Conservation (phyloP, 108 stramenopile genomes). For the Thalassiosira profunda region DNA sequence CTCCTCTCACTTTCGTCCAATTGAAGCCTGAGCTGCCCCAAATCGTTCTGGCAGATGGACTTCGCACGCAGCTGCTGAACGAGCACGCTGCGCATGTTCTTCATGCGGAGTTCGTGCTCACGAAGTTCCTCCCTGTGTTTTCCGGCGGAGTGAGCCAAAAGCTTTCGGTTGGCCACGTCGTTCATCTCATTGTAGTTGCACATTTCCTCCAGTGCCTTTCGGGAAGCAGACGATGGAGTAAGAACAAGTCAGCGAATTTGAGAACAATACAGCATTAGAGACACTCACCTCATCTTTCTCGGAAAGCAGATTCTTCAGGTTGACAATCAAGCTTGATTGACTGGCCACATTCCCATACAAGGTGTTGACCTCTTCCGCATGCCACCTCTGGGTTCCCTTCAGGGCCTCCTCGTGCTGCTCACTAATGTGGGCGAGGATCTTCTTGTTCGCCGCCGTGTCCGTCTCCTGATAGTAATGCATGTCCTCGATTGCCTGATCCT, state of each 20-base stretch:
- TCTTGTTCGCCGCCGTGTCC: constrained; percentile 13
- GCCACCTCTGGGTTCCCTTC: constrained; percentile 15
- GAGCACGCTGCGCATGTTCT: too few species aligned
- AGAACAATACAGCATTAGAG: too few species aligned
- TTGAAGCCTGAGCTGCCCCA: not conserved
- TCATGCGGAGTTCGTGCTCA: too few species aligned
- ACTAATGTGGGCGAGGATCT: not conserved
- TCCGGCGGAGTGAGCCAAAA: not conserved
- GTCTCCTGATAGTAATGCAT: not conserved
- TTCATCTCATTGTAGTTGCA: constrained; percentile 10
- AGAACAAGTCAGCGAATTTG: too few species aligned
- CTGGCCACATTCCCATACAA: not conserved
- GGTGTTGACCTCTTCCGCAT: constrained; percentile 4
- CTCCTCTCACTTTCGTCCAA: not conserved
- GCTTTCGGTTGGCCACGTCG: constrained; percentile 6
- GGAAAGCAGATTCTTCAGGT: too few species aligned
- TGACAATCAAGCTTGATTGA: too few species aligned
- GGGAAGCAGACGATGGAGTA: too few species aligned
- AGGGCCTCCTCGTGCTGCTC: constrained; percentile 5
- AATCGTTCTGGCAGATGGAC: not conserved
- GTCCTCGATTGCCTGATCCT: constrained; percentile 20
- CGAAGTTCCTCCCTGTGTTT: constrained; percentile 1
- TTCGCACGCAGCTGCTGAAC: not conserved
- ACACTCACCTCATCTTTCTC: too few species aligned
- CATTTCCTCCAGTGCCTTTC: constrained; percentile 14